These are phyloP conservation scores for Trametes maxima DNA, from an alignment of 768 basidiomycete genomes.

Conservation along the genomic window DNA sequence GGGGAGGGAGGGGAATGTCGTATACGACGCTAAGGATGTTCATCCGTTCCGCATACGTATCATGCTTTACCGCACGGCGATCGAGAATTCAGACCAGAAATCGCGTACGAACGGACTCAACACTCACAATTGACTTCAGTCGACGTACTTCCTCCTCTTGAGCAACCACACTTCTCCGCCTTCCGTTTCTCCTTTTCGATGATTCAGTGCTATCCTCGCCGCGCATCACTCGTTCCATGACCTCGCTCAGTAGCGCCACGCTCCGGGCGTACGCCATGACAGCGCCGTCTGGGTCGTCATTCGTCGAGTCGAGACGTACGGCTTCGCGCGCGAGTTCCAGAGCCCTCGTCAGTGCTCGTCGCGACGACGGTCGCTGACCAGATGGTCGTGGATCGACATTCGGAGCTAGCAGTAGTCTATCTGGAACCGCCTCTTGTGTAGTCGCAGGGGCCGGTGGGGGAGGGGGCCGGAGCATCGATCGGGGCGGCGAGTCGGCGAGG, in stretches of 20 bases:
- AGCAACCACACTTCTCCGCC: constrained; percentile 81
- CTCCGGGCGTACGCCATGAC: constrained; percentile 88
- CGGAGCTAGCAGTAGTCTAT: constrained; percentile 47
- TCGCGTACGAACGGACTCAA: not conserved
- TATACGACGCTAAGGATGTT: constrained; percentile 89
- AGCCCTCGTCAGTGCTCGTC: constrained; percentile 82
- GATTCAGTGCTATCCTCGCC: constrained; percentile 80
- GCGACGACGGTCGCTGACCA: constrained; percentile 71
- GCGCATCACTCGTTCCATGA: constrained; percentile 88
- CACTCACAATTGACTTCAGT: constrained; percentile 83
- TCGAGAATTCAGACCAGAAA: not conserved
- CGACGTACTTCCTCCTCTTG: constrained; percentile 89
- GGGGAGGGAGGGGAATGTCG: constrained; percentile 77
- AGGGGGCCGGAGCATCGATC: constrained; percentile 45
- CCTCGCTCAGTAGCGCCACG: constrained; percentile 84
- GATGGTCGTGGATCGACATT: constrained; percentile 41
- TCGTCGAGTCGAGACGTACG: constrained; percentile 83
- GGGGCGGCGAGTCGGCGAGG: constrained; percentile 60
- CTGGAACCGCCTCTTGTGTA: constrained; percentile 45
- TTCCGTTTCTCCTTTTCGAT: constrained; percentile 53
- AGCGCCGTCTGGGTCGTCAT: constrained; percentile 86
- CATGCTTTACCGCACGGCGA: constrained; percentile 58
- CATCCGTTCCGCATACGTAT: constrained; percentile 94
- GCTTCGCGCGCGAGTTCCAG: constrained; percentile 89
- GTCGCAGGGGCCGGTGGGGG: constrained; percentile 25